Evolutionary conservation across 78 protist species (phyloP), one percentile per base, ranked within the genome.

Genomic region (Dictyostelium firmibasis): DNA sequence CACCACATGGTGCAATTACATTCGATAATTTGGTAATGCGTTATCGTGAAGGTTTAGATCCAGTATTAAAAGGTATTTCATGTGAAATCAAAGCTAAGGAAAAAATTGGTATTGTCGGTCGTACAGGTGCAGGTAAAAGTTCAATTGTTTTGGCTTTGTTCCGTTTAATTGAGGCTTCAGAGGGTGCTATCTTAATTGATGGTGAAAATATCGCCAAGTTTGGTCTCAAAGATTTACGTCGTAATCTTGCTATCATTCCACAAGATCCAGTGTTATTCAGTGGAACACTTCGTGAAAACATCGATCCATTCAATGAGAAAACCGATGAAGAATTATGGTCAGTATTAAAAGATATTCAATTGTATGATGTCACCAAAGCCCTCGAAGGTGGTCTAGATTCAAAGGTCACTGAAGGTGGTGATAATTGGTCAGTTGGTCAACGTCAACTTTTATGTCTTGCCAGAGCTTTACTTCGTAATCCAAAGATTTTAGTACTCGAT

Each of bases 401-500:
- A 60, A 72, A 50, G 31, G 93, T 91, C 13, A 70, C 77, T 16
- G 98, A 96, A 47, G 79, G 82, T 36, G 99, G 99, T 36, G 94
- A 95, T n/a, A 99, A 99, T 92, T 92, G 97, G 89, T 78, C 96
- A 16, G 97, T 93, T 10, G 99, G 99, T n/a, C 97, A 98, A 95
- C 85, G 98, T 18, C 99, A 98, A 94, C 95, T 99, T 57, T 83
- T 99, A 33, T 98, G 99, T 94, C 38, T 98, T 0, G 99, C 97
- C 18, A 82, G 99, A 23, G 99, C 99, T 1, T 50, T 97, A 33
- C 95, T 98, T 16, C 41, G 93, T 31, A 79, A 70, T 67, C 64
- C 96, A 38, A 60, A 44, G 20, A 83, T 97, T 35, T 64, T 97
- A 16, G 96, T 97, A 23, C 47, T 98, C 64, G 99, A 98, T 43